A percentile compares a stretch with the other conserved stretches of the same genome.
Conservation (phyloP, 495 filamentous ascomycete genomes). For the Lophiostoma macrostomum region DNA sequence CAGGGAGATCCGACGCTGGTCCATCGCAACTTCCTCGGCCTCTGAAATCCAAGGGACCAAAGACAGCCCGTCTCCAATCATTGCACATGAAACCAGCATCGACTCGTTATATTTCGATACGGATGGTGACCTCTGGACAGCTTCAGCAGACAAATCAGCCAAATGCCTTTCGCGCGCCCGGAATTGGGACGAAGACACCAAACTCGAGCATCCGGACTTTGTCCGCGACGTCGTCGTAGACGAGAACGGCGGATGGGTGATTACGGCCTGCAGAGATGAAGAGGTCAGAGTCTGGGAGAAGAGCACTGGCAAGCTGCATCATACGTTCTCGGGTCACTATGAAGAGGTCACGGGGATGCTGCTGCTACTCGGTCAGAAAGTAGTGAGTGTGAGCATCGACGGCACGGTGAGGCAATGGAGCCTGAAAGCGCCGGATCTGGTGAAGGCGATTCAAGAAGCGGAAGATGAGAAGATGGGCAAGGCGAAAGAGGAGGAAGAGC, state of each 20-base stretch:
- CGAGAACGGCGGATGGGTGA: conserved; percentile 70
- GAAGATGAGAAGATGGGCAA: conserved; percentile 51
- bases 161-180: conserved; percentile 67
- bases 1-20: conserved; percentile 77
- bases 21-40: conserved; percentile 39
- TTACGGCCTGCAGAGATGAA: conserved; percentile 89
- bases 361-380: conserved; percentile 52
- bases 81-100: conserved; percentile 86
- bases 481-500: conserved; percentile 56
- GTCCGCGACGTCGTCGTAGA: conserved; percentile 76
- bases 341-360: conserved; percentile 85
- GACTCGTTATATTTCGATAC: conserved; percentile 67
- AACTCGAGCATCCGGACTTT: conserved; percentile 78
- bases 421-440: conserved; percentile 61
- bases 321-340: conserved; percentile 79
- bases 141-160: conserved; percentile 78
- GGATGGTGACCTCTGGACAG: conserved; percentile 80
- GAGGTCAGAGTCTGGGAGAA: conserved; percentile 86
- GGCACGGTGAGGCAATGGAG: conserved; percentile 82
- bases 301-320: conserved; percentile 68
- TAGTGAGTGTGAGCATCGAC: conserved; percentile 85
- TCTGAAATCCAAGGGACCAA: conserved; percentile 20
- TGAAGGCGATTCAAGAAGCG: conserved; percentile 46
- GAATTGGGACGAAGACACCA: conserved; percentile 67
- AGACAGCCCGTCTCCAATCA: conserved; percentile 48